Conservation (phyloP, 2,329 filamentous ascomycete species). For the Colletotrichum cuscutae region DNA sequence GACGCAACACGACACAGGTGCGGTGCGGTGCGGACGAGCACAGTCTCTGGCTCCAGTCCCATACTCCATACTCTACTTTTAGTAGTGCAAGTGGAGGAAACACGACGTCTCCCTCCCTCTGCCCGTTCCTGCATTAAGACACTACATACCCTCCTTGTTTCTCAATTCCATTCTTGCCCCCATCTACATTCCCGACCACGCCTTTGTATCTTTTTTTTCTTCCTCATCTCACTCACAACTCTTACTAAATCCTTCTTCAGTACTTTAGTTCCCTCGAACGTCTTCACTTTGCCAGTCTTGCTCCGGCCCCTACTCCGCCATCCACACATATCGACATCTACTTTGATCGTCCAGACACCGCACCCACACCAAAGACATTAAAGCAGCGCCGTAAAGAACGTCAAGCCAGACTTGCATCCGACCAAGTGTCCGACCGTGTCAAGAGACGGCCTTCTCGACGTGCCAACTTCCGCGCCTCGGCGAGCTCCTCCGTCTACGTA, state of each 20-base stretch:
- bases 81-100: slow-evolving; percentile 1
- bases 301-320: slow-evolving; percentile 28
- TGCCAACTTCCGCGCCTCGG: slow-evolving; percentile 51
- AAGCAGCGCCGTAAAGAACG: slow-evolving; percentile 31
- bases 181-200: background rate
- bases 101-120: slow-evolving; percentile 6
- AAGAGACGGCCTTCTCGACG: slow-evolving; percentile 45
- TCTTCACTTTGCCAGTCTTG: slow-evolving; percentile 61
- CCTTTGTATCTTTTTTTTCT: slow-evolving; percentile 15
- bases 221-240: background rate
- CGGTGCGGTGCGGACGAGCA: slow-evolving; percentile 2
- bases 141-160: slow-evolving; percentile 46
- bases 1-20: slow-evolving; percentile 13
- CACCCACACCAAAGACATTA: slow-evolving; percentile 31
- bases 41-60: background rate
- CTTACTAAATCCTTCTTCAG: slow-evolving; percentile 50
- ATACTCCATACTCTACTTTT: background rate
- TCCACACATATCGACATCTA: slow-evolving; percentile 26
- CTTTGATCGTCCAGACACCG: slow-evolving; percentile 3
- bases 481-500: slow-evolving; percentile 75
- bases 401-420: slow-evolving; percentile 39
- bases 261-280: slow-evolving; percentile 81
- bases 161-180: slow-evolving; percentile 27
- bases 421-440: slow-evolving; percentile 44
- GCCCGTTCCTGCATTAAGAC: slow-evolving; percentile 53